Percentiles rank a stretch among this genome's conserved stretches.
These are phyloP conservation scores for Schizosaccharomyces versatilis DNA, from an alignment of 1,139 yeast genomes.

Conservation along the genomic window DNA sequence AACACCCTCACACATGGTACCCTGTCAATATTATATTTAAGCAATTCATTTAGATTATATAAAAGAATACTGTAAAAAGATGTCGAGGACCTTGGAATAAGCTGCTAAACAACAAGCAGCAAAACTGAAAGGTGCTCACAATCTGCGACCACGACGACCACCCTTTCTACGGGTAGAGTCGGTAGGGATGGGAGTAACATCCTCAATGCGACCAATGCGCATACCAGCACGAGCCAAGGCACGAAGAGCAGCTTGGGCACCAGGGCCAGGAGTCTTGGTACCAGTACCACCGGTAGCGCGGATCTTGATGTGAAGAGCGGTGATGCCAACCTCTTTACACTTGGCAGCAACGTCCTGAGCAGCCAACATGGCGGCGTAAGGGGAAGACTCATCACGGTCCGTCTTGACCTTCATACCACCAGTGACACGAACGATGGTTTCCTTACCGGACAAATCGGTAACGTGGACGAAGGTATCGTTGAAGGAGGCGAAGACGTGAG, in stretches of 20 bases:
- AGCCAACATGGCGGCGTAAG: conserved; percentile 99
- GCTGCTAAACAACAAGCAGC: neutral
- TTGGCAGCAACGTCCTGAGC: conserved; percentile 98
- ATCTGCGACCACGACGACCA: conserved; percentile 99
- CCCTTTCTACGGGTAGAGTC: conserved; percentile 99
- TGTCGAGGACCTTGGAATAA: neutral
- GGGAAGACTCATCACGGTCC: conserved; percentile 99
- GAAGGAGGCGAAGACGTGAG: conserved; percentile 97
- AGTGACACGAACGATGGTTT: conserved; percentile 98
- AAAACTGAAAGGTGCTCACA: conserved; percentile 16
- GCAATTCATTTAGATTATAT: neutral
- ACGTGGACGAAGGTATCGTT: conserved; percentile 99
- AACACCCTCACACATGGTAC: neutral
- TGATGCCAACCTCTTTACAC: conserved; percentile 99
- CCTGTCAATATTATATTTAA: neutral
- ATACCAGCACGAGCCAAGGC: conserved; percentile 99
- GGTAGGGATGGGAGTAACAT: conserved; percentile 99
- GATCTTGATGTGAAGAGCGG: conserved; percentile 97
- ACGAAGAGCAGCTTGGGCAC: conserved; percentile 99
- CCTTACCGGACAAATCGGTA: conserved; percentile 98
- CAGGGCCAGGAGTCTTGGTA: conserved; percentile 99
- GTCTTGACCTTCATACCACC: conserved; percentile 99
- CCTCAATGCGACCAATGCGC: conserved; percentile 99
- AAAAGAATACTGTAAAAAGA: neutral
- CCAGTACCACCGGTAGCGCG: conserved; percentile 99